phyloP scores from a whole-genome alignment of 352 stramenopile species.

The Phytophthora syringae region DNA sequence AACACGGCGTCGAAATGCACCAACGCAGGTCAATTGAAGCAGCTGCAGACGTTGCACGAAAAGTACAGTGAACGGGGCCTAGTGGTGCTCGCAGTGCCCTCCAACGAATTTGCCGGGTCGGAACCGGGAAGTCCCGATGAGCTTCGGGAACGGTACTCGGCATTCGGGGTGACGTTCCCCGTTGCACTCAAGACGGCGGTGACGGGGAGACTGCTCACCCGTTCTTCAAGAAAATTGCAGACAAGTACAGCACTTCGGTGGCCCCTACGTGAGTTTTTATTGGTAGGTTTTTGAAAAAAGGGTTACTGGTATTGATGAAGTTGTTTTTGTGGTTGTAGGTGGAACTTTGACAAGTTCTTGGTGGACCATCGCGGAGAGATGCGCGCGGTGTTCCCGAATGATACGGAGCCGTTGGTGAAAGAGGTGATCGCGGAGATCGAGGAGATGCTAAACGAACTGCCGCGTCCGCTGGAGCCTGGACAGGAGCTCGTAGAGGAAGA shows the following conservation, averaged over 20 bases:
- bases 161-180: conserved; percentile 57
- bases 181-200: conserved; percentile 60
- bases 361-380: conserved; percentile 68
- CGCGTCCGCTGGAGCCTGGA: conserved; percentile 16
- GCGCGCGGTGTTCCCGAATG: conserved; percentile 72
- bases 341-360: conserved; percentile 89
- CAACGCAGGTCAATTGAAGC: conserved; percentile 52
- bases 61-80: conserved; percentile 49
- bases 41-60: conserved; percentile 63
- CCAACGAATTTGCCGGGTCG: conserved; percentile 69
- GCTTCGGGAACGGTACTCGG: conserved; percentile 53
- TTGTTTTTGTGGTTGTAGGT: conserved; percentile 11
- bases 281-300: neutral
- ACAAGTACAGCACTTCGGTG: conserved; percentile 70
- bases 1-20: conserved; percentile 78
- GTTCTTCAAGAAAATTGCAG: conserved; percentile 70
- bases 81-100: conserved; percentile 67
- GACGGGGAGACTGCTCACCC: conserved; percentile 52
- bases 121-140: conserved; percentile 55
- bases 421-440: conserved; percentile 73
- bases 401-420: conserved; percentile 67
- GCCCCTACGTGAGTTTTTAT: conserved; percentile 59
- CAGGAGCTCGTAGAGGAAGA: conserved; percentile 29
- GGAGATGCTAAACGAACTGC: conserved; percentile 59
- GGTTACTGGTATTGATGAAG: conserved; percentile 21